Evolutionary conservation across 1,284 basidiomycete genomes (phyloP), one percentile per base, ranked within the genome.

Genomic region (Crepidotus sp.): DNA sequence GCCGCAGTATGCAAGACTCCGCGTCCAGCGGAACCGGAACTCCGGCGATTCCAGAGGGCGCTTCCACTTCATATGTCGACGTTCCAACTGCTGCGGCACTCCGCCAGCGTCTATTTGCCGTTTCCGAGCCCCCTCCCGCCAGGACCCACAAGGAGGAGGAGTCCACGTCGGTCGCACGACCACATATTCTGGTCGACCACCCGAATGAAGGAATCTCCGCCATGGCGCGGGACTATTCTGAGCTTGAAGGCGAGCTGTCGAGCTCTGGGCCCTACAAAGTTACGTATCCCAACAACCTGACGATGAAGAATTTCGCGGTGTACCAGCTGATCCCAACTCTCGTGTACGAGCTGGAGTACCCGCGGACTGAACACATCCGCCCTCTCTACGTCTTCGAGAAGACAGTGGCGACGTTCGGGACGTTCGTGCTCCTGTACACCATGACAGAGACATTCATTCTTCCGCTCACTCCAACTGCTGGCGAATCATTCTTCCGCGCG

Each of bases 311-410:
- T 64, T 98, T 96, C 59, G 76, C 78, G 36, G 78, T 88, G 43
- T 99, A 95, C 63, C 79, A 91, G 62, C 67, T 95, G 39, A 83
- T 93, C 36, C 95, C 96, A 8, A 91, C 92, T 0, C 72, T 99
- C 36, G 92, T 97, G 4, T 99, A 99, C 60, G 90, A 98, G 60
- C 72, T 98, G 39, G 93, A 96, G 61, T 98, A 96, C 61, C 95
- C 95, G 4, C 70, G 94, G 32, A 96, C 92, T 1, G 78, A 87
- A 19, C 68, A 86, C 19, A 89, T 97, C 50, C 84, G 94, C 2
- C 92, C 90, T 0, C 59, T 89, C 13, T 98, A 98, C 58, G 73
- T 98, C 2, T 80, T 98, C 50, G 95, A 98, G 64, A 98, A 98
- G 71, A 87, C 87, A 0, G 77, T 89, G 3, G 95, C 94, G 19